Conservation (phyloP, 768 basidiomycete genomes). For the Suillus tomentosus region DNA sequence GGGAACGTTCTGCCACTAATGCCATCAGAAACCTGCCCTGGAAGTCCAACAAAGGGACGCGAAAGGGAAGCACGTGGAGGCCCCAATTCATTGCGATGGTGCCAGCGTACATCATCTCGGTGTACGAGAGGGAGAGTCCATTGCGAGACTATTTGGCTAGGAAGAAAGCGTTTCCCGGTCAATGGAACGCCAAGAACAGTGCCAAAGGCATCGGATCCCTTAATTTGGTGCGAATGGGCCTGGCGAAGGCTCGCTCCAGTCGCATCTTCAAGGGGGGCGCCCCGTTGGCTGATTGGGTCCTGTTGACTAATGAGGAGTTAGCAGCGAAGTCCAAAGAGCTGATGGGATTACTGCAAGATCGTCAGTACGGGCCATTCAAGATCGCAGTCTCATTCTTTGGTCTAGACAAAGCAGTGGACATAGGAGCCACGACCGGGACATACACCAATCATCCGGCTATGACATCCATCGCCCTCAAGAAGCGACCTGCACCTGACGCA, state of each 20-base stretch:
- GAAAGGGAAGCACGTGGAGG: neutral
- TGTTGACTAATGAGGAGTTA: neutral
- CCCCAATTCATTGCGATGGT: neutral
- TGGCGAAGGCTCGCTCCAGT: neutral
- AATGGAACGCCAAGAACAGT: neutral
- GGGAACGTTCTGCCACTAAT: accelerated
- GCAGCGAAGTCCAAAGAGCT: neutral
- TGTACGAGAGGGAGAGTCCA: neutral
- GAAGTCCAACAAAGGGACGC: neutral
- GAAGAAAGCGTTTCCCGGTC: neutral
- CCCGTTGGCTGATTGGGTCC: neutral
- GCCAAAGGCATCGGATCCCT: neutral
- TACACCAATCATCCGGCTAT: neutral
- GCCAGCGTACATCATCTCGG: neutral
- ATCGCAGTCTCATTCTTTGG: neutral
- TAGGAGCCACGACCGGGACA: neutral
- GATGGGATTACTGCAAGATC: neutral
- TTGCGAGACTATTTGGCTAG: neutral
- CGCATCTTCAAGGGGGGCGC: neutral
- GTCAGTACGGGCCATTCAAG: neutral
- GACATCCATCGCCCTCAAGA: neutral
- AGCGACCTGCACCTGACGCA: too few species aligned
- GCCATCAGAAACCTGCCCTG: neutral
- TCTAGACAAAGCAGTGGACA: neutral
- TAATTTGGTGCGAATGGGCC: neutral